Evolutionary conservation across 345 rosid genomes (phyloP).

Genomic region (Crucihimalaya himalaica): DNA sequence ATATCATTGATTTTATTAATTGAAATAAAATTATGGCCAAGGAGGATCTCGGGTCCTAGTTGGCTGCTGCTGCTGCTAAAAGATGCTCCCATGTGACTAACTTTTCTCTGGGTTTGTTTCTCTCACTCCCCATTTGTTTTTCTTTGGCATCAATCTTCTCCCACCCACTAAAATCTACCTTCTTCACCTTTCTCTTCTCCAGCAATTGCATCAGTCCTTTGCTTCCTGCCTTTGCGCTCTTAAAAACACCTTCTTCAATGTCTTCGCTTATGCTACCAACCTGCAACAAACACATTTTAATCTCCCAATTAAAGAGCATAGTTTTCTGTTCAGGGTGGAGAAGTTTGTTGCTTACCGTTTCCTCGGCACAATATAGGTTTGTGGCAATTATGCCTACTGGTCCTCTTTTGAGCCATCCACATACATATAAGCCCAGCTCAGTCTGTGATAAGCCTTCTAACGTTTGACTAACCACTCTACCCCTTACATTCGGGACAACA

Average conservation of each 20-base stretch:
- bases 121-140: conserved; percentile 60
- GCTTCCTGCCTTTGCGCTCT: conserved; percentile 56
- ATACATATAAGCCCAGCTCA: conserved; percentile 80
- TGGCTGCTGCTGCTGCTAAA: conserved; percentile 46
- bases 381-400: conserved; percentile 90
- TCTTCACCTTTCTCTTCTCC: conserved; percentile 47
- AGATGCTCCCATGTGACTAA: conserved; percentile 60
- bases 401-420: conserved; percentile 97
- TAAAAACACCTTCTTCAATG: conserved; percentile 49
- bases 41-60: neutral
- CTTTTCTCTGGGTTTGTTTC: conserved; percentile 72
- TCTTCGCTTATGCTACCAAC: conserved; percentile 79
- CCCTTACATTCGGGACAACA: conserved; percentile 64
- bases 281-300: conserved; percentile 37
- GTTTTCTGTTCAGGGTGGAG: neutral
- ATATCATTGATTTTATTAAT: neutral
- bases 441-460: conserved; percentile 45
- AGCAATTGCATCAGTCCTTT: conserved; percentile 69
- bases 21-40: neutral
- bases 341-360: conserved; percentile 65
- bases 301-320: conserved; percentile 11
- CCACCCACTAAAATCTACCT: conserved; percentile 65
- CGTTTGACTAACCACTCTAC: conserved; percentile 62
- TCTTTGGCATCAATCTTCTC: conserved; percentile 78
- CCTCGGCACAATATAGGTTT: conserved; percentile 88